phyloP scores from a whole-genome alignment of 441 rosid species.

The Melastoma candidum region DNA sequence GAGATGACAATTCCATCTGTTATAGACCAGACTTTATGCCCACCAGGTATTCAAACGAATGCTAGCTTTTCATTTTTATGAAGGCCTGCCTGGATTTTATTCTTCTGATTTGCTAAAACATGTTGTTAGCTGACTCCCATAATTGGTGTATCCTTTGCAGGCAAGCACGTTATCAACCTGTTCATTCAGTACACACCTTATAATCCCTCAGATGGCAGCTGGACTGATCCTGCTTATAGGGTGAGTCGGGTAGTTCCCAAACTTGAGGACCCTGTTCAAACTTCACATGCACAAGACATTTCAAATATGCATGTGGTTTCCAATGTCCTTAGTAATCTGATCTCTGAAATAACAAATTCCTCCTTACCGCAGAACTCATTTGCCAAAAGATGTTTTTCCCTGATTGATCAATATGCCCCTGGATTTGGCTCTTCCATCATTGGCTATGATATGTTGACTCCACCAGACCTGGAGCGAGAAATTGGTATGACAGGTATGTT shows the following conservation, averaged over 20 bases:
- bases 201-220: slow-evolving; percentile 76
- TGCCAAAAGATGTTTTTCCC: slow-evolving; percentile 42
- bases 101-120: background rate
- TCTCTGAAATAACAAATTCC: background rate
- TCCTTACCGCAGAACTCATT: slow-evolving; percentile 52
- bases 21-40: slow-evolving; percentile 77
- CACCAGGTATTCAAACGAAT: slow-evolving; percentile 42
- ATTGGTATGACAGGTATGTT: no score
- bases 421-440: slow-evolving; percentile 76
- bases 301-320: background rate
- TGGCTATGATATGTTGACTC: slow-evolving; percentile 84
- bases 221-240: slow-evolving; percentile 69
- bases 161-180: slow-evolving; percentile 77
- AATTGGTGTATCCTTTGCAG: slow-evolving; percentile 9
- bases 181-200: slow-evolving; percentile 86
- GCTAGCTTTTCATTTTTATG: slow-evolving; percentile 1
- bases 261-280: background rate
- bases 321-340: slow-evolving; percentile 4
- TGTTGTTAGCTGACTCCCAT: no score
- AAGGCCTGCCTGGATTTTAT: background rate
- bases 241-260: slow-evolving; percentile 32
- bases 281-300: background rate
- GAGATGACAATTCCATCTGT: slow-evolving; percentile 89
- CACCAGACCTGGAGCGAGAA: slow-evolving; percentile 73
- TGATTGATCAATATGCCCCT: slow-evolving; percentile 66